Percentiles rank a stretch among this genome's conserved stretches.
These are phyloP conservation scores for Acrocalymma vagum DNA, from an alignment of 2,329 filamentous ascomycete species.

Conservation along the genomic window DNA sequence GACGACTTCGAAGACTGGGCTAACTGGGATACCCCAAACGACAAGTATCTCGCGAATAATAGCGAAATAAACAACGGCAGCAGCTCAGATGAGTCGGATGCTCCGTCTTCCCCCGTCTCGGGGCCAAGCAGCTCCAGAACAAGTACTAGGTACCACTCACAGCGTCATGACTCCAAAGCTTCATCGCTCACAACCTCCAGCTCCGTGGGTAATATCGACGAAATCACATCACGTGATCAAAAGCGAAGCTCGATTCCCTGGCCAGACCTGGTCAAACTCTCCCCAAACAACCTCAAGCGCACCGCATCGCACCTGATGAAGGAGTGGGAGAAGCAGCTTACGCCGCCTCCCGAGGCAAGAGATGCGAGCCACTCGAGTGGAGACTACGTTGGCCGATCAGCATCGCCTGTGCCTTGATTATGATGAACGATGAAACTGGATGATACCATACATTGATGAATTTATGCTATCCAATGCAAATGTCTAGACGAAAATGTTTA, in stretches of 20 bases:
- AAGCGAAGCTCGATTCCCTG: constrained; percentile 63
- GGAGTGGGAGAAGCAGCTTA: constrained; percentile 87
- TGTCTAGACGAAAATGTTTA: constrained; percentile 34
- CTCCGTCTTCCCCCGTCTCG: constrained; percentile 53
- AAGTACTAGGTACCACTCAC: constrained; percentile 59
- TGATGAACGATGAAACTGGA: constrained; percentile 25
- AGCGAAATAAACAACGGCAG: constrained; percentile 38
- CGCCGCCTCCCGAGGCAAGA: constrained; percentile 53
- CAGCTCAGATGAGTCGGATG: constrained; percentile 61
- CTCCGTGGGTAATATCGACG: constrained; percentile 33
- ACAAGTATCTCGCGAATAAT: constrained; percentile 40
- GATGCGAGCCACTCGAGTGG: constrained; percentile 39
- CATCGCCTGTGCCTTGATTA: constrained; percentile 31
- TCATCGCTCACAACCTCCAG: constrained; percentile 44
- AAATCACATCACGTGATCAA: constrained; percentile 29
- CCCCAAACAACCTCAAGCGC: constrained; percentile 79
- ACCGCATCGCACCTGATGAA: constrained; percentile 88
- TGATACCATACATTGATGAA: constrained; percentile 33
- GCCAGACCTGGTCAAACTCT: constrained; percentile 74
- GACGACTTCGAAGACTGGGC: constrained; percentile 64
- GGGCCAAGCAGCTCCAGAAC: constrained; percentile 60
- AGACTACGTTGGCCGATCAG: constrained; percentile 45
- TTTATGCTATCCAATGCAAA: constrained; percentile 36
- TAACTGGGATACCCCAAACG: constrained; percentile 62
- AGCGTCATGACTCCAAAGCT: constrained; percentile 49